These are phyloP conservation scores for Paratinospora sagittata DNA, from an alignment of 164 flowering plant species.

Conservation along the genomic window DNA sequence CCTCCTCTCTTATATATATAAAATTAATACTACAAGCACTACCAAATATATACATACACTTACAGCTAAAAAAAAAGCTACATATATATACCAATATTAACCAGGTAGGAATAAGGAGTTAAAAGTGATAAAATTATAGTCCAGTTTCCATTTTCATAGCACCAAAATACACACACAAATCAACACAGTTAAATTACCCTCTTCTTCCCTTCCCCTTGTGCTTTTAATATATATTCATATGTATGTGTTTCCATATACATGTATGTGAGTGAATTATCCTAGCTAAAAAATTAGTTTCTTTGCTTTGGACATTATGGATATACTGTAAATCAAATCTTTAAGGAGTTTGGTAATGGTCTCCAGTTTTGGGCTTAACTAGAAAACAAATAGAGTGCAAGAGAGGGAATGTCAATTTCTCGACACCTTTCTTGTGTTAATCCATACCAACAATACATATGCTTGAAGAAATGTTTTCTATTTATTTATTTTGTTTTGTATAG, in stretches of 20 bases:
- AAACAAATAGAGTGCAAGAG: neutral
- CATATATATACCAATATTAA: neutral
- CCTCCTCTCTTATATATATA: neutral
- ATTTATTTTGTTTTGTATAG: too few relatives aligned
- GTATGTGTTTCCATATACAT: neutral
- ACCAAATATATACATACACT: neutral
- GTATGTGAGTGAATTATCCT: neutral
- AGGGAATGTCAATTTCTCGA: too few relatives aligned
- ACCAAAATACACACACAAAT: too few relatives aligned
- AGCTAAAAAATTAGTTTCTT: neutral
- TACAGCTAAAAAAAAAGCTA: too few relatives aligned
- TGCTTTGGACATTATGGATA: neutral
- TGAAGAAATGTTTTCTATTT: too few relatives aligned
- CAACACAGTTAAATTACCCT: too few relatives aligned
- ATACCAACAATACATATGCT: too few relatives aligned
- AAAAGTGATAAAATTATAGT: neutral
- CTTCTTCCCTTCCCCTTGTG: too few relatives aligned
- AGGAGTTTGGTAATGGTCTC: neutral
- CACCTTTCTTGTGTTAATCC: too few relatives aligned
- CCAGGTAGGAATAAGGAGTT: neutral
- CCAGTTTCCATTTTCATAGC: too few relatives aligned
- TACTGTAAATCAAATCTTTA: slow-evolving; percentile 1
- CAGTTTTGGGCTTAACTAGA: neutral
- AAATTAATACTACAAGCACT: neutral
- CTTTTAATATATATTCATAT: neutral